Percentiles rank a stretch among this genome's conserved stretches.
Conservation (phyloP, 805 yeast genomes). For the Priceomyces fermenticarens region DNA sequence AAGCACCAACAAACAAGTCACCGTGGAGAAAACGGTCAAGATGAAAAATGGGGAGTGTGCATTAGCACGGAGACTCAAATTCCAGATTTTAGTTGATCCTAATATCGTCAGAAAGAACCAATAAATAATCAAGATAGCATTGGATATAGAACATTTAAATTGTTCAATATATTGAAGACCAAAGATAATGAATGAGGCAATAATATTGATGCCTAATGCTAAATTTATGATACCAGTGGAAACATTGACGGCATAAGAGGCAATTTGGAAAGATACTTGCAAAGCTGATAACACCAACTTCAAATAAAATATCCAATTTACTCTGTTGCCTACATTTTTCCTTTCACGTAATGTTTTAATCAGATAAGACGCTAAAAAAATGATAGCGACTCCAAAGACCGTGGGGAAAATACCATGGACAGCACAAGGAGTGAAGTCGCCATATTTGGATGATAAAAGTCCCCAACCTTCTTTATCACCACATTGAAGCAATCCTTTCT, state of each 20-base stretch:
- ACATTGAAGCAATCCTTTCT: constrained; percentile 27
- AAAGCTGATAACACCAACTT: constrained; percentile 38
- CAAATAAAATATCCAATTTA: constrained; percentile 37
- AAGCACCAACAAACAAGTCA: constrained; percentile 41
- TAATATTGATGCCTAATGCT: constrained; percentile 24
- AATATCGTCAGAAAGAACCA: constrained; percentile 64
- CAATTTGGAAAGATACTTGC: constrained; percentile 38
- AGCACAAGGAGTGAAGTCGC: constrained; percentile 61
- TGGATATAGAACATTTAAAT: constrained; percentile 61
- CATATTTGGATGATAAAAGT: constrained; percentile 35
- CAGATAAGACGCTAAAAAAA: constrained; percentile 41
- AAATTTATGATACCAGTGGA: constrained; percentile 22
- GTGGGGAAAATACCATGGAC: constrained; percentile 51
- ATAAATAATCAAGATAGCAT: constrained; percentile 65
- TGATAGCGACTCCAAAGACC: constrained; percentile 38
- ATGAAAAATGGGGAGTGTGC: constrained; percentile 16
- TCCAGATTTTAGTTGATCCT: constrained; percentile 43
- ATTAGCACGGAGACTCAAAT: constrained; percentile 35
- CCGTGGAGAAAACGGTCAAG: constrained; percentile 28
- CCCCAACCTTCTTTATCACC: constrained; percentile 41
- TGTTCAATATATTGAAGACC: constrained; percentile 70
- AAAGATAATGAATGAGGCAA: constrained; percentile 50
- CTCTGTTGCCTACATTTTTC: constrained; percentile 24
- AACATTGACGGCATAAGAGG: constrained; percentile 11
- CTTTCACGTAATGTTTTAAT: constrained; percentile 27